phyloP scores from a whole-genome alignment of 2,329 filamentous ascomycete species.

The Stagonosporopsis chrysanthemi region DNA sequence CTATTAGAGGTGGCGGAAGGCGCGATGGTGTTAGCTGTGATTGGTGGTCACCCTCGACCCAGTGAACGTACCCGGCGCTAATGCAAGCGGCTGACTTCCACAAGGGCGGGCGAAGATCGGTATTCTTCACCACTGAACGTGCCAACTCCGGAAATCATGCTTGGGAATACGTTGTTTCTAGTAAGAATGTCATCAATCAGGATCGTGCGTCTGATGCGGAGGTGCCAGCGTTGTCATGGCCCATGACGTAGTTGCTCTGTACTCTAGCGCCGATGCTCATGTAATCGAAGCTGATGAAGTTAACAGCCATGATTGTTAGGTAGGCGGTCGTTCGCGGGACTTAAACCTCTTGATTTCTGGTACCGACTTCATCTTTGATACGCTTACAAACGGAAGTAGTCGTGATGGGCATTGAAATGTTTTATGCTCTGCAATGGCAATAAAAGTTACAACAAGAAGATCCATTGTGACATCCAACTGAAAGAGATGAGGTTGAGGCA shows the following conservation, averaged over 20 bases:
- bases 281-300: too few species aligned
- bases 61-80: conserved; percentile 4
- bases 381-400: too few species aligned
- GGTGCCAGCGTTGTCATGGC: too few species aligned
- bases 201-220: too few species aligned
- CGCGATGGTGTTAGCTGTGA: not conserved
- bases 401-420: too few species aligned
- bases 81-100: conserved; percentile 5
- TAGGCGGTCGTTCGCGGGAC: too few species aligned
- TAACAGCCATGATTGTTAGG: too few species aligned
- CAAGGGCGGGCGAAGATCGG: not conserved
- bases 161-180: not conserved
- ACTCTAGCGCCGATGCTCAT: too few species aligned
- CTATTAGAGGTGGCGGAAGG: not conserved
- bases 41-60: not conserved
- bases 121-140: not conserved
- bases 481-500: not conserved
- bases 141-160: not conserved
- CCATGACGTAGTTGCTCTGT: too few species aligned
- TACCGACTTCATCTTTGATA: too few species aligned
- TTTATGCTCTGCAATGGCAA: too few species aligned
- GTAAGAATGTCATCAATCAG: not conserved
- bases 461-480: not conserved
- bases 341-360: too few species aligned
- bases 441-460: not conserved